These are phyloP conservation scores for Flaveria bidentis DNA, from an alignment of 129 eudicot genomes.

Conservation along the genomic window DNA sequence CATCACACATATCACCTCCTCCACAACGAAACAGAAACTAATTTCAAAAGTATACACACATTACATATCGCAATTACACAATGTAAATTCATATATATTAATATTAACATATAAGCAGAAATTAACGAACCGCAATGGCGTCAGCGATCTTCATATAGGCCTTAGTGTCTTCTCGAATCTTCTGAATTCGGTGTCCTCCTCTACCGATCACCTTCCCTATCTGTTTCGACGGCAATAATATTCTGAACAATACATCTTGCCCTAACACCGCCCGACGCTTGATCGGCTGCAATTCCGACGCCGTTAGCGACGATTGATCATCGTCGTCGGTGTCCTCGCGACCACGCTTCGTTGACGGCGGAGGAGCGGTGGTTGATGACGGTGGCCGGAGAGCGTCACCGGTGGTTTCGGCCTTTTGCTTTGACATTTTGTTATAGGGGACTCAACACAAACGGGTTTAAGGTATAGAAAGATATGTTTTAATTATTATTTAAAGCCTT, in stretches of 20 bases:
- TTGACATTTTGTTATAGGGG: slow-evolving; percentile 33
- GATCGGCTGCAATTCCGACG: slow-evolving; percentile 46
- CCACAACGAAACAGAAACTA: background rate
- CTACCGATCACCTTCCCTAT: slow-evolving; percentile 93
- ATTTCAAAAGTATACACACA: slow-evolving; percentile 3
- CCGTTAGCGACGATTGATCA: slow-evolving; percentile 22
- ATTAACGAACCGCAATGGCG: slow-evolving; percentile 65
- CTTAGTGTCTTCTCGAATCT: slow-evolving; percentile 72
- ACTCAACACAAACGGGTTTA: too few relatives aligned
- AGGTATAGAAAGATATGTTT: too few relatives aligned
- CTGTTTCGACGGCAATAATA: slow-evolving; percentile 81
- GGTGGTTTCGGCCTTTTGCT: slow-evolving; percentile 28
- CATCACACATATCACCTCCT: too few relatives aligned
- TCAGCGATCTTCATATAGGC: slow-evolving; percentile 91
- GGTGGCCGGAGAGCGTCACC: slow-evolving; percentile 30
- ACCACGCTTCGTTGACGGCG: slow-evolving; percentile 56
- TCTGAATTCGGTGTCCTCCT: slow-evolving; percentile 83
- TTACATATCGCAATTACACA: background rate
- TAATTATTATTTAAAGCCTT: too few relatives aligned
- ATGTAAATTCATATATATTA: background rate
- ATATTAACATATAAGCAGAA: background rate
- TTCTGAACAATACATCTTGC: slow-evolving; percentile 71
- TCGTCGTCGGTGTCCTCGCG: slow-evolving; percentile 47
- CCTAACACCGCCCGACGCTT: slow-evolving; percentile 65
- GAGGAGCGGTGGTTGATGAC: slow-evolving; percentile 20